These are phyloP conservation scores for Ophiosphaerella narmari DNA, from an alignment of 2,329 filamentous ascomycete genomes.

Conservation along the genomic window DNA sequence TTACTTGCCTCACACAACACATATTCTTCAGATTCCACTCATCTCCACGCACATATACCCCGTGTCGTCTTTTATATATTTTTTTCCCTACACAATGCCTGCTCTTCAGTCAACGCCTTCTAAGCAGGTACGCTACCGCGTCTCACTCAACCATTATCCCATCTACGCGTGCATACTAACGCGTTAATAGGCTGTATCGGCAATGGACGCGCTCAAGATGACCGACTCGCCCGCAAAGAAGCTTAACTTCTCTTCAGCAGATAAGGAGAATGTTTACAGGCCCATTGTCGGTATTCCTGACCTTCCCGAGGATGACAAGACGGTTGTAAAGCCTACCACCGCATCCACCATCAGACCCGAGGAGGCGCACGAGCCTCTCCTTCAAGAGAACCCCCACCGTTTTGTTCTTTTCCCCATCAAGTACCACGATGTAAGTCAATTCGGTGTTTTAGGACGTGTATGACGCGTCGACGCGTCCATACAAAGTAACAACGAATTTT, in stretches of 20 bases:
- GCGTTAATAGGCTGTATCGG: slow-evolving; percentile 73
- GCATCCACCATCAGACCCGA: slow-evolving; percentile 62
- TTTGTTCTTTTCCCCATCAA: slow-evolving; percentile 99
- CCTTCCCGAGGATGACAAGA: slow-evolving; percentile 41
- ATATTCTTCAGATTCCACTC: slow-evolving; percentile 23
- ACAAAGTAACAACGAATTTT: slow-evolving; percentile 9
- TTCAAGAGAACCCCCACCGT: slow-evolving; percentile 92
- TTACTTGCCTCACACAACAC: slow-evolving; percentile 15
- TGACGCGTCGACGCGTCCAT: slow-evolving; percentile 67
- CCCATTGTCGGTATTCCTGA: slow-evolving; percentile 58
- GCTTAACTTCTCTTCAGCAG: slow-evolving; percentile 70
- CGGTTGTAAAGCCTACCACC: slow-evolving; percentile 57
- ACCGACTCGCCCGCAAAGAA: slow-evolving; percentile 87
- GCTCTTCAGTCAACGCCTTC: slow-evolving; percentile 71
- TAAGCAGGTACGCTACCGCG: slow-evolving; percentile 64
- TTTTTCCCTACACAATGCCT: slow-evolving; percentile 65
- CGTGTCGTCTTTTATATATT: slow-evolving; percentile 9
- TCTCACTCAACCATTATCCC: slow-evolving; percentile 25
- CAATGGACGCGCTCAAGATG: slow-evolving; percentile 88
- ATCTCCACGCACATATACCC: slow-evolving; percentile 13
- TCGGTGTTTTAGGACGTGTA: slow-evolving; percentile 8
- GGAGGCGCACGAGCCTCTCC: slow-evolving; percentile 84
- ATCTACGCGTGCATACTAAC: slow-evolving; percentile 47
- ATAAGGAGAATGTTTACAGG: slow-evolving; percentile 82
- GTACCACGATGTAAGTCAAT: slow-evolving; percentile 87